Evolutionary conservation across 257 asterid genomes (phyloP).

Genomic region (Forsythia suspensa): DNA sequence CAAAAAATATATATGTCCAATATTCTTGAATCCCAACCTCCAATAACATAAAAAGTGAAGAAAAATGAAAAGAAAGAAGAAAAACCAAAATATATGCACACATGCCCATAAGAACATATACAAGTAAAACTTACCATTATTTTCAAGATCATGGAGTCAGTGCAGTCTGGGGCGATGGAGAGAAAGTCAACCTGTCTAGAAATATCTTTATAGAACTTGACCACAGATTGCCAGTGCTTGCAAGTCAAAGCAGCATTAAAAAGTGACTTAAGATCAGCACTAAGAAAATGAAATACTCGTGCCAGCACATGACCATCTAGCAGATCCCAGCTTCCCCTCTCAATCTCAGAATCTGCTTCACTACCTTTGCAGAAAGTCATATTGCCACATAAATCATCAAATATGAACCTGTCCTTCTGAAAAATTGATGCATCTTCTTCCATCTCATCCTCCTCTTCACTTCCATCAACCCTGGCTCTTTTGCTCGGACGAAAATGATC

Average conservation of each 20-base stretch:
- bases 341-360: conserved; percentile 38
- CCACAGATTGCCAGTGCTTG: conserved; percentile 85
- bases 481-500: conserved; percentile 72
- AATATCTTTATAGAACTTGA: conserved; percentile 56
- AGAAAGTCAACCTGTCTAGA: conserved; percentile 75
- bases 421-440: conserved; percentile 45
- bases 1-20: background rate
- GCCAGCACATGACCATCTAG: conserved; percentile 80
- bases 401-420: conserved; percentile 44
- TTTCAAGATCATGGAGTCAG: conserved; percentile 56
- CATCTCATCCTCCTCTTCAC: conserved; percentile 64
- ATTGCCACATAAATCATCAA: conserved; percentile 68
- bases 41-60: background rate
- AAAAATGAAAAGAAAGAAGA: background rate
- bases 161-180: conserved; percentile 59
- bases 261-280: conserved; percentile 79
- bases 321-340: conserved; percentile 67
- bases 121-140: conserved; percentile 58
- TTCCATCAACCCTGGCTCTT: conserved; percentile 60
- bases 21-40: conserved; percentile 4
- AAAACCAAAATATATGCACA: background rate
- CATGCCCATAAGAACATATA: background rate
- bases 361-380: conserved; percentile 44
- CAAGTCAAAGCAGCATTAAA: conserved; percentile 76
- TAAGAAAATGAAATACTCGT: conserved; percentile 86